These are phyloP conservation scores for Cercospora canescens DNA, from an alignment of 2,329 filamentous ascomycete genomes.

Conservation along the genomic window DNA sequence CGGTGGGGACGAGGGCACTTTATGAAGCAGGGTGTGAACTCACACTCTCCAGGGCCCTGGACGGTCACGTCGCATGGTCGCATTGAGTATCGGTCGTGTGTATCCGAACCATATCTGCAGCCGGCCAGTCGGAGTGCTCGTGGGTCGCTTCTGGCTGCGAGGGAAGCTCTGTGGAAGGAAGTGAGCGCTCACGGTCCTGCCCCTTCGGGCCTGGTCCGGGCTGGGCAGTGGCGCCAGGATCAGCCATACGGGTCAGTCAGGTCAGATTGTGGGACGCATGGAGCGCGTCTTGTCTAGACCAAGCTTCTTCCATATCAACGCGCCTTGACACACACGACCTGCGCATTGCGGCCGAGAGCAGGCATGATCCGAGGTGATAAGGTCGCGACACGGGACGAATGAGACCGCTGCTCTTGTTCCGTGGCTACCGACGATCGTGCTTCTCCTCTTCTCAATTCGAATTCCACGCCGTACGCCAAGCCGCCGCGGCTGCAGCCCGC, in stretches of 20 bases:
- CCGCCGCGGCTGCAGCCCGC: too few species aligned
- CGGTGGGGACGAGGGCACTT: neutral
- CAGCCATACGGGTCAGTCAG: too few species aligned
- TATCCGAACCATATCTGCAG: neutral
- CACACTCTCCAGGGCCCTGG: neutral
- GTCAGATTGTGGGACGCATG: too few species aligned
- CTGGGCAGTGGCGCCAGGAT: conserved; percentile 8
- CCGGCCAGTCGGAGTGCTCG: conserved; percentile 1
- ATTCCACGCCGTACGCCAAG: too few species aligned
- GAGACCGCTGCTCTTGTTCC: neutral
- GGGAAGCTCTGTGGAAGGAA: conserved; percentile 11
- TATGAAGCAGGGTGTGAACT: neutral
- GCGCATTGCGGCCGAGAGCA: neutral
- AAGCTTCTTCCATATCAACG: conserved; percentile 10
- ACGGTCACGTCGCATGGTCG: conserved; percentile 17
- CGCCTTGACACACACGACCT: neutral
- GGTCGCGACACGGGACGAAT: conserved; percentile 1
- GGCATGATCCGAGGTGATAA: neutral
- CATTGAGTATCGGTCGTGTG: conserved; percentile 11
- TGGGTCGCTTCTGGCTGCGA: neutral
- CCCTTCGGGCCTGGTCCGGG: conserved; percentile 6
- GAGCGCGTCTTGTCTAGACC: neutral
- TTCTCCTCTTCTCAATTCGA: neutral
- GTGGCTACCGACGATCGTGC: conserved; percentile 1
- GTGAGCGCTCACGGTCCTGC: conserved; percentile 12